Percentiles rank a stretch among this genome's conserved stretches.
phyloP scores from a whole-genome alignment of 73 alveolate genomes.

The Stentor roeselii region DNA sequence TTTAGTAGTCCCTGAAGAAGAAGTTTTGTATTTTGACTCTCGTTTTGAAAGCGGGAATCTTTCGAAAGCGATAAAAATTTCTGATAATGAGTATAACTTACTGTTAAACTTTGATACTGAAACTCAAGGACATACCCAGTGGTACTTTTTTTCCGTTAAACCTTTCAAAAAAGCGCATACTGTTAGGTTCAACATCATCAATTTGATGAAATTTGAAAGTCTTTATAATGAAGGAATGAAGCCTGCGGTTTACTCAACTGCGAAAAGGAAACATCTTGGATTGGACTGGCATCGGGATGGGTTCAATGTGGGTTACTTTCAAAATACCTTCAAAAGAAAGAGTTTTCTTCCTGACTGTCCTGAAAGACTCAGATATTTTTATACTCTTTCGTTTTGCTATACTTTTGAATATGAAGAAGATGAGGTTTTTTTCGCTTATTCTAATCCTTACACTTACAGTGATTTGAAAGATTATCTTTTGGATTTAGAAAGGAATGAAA shows the following conservation, averaged over 20 bases:
- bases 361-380: conserved; percentile 48
- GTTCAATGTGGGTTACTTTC: conserved; percentile 39
- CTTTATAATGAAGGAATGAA: conserved; percentile 76
- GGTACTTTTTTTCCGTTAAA: conserved; percentile 82
- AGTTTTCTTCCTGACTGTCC: conserved; percentile 32
- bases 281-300: conserved; percentile 62
- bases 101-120: conserved; percentile 80
- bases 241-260: conserved; percentile 67
- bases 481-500: not conserved
- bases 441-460: conserved; percentile 81
- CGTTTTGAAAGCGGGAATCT: conserved; percentile 65
- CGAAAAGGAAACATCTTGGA: conserved; percentile 24
- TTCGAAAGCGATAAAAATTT: conserved; percentile 33
- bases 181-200: conserved; percentile 75
- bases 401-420: conserved; percentile 67
- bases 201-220: conserved; percentile 64
- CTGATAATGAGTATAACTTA: conserved; percentile 79
- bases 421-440: conserved; percentile 76
- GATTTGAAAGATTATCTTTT: conserved; percentile 52
- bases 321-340: conserved; percentile 42
- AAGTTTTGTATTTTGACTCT: conserved; percentile 52
- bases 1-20: conserved; percentile 17
- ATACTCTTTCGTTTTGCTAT: conserved; percentile 70
- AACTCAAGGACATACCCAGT: conserved; percentile 92
- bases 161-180: conserved; percentile 52